Conservation (phyloP, 2,329 filamentous ascomycete species). For the Rhinocladiella mackenziei region DNA sequence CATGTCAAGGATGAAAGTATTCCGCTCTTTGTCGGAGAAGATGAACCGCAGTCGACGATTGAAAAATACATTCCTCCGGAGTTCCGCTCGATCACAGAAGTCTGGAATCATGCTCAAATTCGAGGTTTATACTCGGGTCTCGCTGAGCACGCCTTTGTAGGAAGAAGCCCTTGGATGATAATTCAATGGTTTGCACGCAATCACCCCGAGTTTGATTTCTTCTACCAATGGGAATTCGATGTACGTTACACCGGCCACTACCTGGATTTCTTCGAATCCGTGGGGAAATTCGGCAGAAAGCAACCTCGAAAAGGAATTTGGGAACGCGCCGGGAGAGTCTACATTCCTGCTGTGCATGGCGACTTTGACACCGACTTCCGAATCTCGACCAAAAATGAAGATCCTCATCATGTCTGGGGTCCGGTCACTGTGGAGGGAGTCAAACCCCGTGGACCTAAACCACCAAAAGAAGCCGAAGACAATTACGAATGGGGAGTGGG, state of each 20-base stretch:
- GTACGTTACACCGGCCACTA: slow-evolving; percentile 74
- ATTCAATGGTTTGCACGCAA: slow-evolving; percentile 72
- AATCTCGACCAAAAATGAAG: slow-evolving; percentile 23
- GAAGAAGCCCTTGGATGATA: slow-evolving; percentile 59
- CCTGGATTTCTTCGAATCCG: slow-evolving; percentile 70
- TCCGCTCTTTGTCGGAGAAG: slow-evolving; percentile 66
- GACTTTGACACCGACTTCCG: slow-evolving; percentile 39
- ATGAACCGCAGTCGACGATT: slow-evolving; percentile 57
- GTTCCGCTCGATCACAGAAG: slow-evolving; percentile 64
- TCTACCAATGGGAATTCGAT: slow-evolving; percentile 89
- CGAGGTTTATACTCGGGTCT: slow-evolving; percentile 30
- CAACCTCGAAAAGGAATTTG: slow-evolving; percentile 57
- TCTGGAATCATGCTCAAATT: slow-evolving; percentile 57
- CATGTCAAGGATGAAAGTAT: slow-evolving; percentile 75
- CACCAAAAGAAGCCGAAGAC: slow-evolving; percentile 58
- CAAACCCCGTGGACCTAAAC: slow-evolving; percentile 58
- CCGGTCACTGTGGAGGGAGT: slow-evolving; percentile 57
- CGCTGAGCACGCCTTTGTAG: slow-evolving; percentile 30
- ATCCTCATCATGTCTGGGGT: slow-evolving; percentile 57
- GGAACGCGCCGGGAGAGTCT: slow-evolving; percentile 56
- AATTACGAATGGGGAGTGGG: slow-evolving; percentile 72
- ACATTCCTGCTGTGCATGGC: slow-evolving; percentile 52
- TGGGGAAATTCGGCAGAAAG: slow-evolving; percentile 52
- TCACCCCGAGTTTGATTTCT: slow-evolving; percentile 72
- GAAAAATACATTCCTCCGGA: slow-evolving; percentile 62